A percentile compares a stretch with the other conserved stretches of the same genome.
Conservation (phyloP, 192 early-diverging fungal genomes). For the Lunasporangiospora selenospora region DNA sequence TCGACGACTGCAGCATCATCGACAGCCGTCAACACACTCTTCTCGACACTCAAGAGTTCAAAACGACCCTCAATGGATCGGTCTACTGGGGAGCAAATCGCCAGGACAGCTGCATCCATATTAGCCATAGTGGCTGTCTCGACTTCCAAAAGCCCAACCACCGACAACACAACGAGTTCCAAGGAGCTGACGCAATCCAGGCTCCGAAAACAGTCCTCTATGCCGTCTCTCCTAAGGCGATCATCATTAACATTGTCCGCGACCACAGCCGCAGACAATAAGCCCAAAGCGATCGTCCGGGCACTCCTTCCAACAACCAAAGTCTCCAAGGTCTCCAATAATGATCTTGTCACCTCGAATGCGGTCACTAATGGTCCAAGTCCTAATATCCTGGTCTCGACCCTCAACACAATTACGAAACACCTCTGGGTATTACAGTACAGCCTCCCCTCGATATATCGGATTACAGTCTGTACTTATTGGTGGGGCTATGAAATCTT, state of each 20-base stretch:
- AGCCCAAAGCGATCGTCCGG: not conserved
- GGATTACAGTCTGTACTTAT: constrained; percentile 35
- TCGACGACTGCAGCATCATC: not conserved
- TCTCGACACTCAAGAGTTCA: not conserved
- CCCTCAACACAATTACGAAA: constrained; percentile 17
- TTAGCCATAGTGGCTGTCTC: constrained; percentile 8
- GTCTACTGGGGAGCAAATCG: constrained; percentile 32
- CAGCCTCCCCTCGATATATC: constrained; percentile 12
- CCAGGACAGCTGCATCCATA: constrained; percentile 20
- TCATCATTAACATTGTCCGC: not conserved
- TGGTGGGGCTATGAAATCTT: constrained; percentile 58
- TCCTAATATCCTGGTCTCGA: constrained; percentile 9
- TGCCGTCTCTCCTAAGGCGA: not conserved
- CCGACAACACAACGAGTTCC: not conserved
- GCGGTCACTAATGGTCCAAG: not conserved
- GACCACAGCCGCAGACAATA: not conserved
- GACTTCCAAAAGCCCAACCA: constrained; percentile 1
- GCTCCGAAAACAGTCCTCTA: not conserved
- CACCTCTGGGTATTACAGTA: constrained; percentile 7
- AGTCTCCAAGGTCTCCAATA: not conserved
- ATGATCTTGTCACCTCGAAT: not conserved
- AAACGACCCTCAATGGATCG: not conserved
- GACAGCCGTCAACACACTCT: not conserved
- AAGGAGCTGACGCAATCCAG: not conserved
- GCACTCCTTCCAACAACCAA: constrained; percentile 11